Evolutionary conservation across 495 filamentous ascomycete species (phyloP).

Genomic region (Extremus antarcticus): DNA sequence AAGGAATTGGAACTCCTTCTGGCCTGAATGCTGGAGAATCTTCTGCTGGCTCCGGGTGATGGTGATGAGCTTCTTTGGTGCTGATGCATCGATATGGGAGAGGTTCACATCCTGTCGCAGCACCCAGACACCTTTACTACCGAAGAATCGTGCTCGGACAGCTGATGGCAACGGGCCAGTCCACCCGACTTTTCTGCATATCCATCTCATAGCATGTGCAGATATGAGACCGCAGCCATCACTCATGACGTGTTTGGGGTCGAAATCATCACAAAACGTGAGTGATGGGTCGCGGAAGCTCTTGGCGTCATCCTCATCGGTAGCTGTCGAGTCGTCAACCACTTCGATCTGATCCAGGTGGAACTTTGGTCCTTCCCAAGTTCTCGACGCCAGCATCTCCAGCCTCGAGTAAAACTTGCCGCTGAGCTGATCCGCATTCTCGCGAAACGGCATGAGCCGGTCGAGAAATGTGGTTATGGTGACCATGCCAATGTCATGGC

Average conservation of each 20-base stretch:
- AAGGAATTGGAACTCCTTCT: neutral
- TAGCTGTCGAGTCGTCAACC: slow-evolving; percentile 16
- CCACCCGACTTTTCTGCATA: slow-evolving; percentile 14
- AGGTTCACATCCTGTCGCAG: slow-evolving; percentile 37
- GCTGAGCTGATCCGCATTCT: slow-evolving; percentile 23
- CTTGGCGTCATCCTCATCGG: slow-evolving; percentile 20
- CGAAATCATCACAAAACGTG: neutral
- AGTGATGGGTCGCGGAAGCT: slow-evolving; percentile 24
- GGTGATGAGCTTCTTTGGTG: slow-evolving; percentile 54
- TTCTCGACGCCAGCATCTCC: slow-evolving; percentile 25
- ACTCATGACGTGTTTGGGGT: neutral
- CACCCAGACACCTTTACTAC: slow-evolving; percentile 87
- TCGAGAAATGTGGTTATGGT: slow-evolving; percentile 7
- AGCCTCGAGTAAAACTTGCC: slow-evolving; percentile 30
- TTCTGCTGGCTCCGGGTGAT: slow-evolving; percentile 73
- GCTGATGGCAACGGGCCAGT: slow-evolving; percentile 46
- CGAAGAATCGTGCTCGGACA: slow-evolving; percentile 72
- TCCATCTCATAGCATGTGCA: slow-evolving; percentile 10
- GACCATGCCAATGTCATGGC: neutral
- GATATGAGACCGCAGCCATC: slow-evolving; percentile 28
- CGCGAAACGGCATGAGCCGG: slow-evolving; percentile 26
- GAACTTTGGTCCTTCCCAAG: slow-evolving; percentile 14
- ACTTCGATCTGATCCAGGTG: slow-evolving; percentile 20
- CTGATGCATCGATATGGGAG: slow-evolving; percentile 4
- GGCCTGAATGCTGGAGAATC: slow-evolving; percentile 43